A percentile compares a stretch with the other conserved stretches of the same genome.
Evolutionary conservation across 169 alveolate species (phyloP).

Genomic region (Babesia gibsoni): DNA sequence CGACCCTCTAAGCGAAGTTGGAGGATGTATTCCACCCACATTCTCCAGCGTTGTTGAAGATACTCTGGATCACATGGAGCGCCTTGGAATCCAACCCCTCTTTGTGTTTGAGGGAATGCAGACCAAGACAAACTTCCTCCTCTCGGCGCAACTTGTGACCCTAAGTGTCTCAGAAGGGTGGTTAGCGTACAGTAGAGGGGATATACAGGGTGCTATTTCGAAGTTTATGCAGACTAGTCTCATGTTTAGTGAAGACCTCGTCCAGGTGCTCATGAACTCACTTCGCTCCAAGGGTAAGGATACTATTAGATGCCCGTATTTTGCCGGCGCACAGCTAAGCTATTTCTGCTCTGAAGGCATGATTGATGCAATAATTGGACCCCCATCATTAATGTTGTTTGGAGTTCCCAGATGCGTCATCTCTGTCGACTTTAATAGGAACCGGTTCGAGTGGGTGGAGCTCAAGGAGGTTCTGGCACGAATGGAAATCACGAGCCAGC

Average conservation of each 20-base stretch:
- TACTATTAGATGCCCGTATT: conserved; percentile 71
- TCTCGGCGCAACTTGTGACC: conserved; percentile 53
- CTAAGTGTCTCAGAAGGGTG: conserved; percentile 53
- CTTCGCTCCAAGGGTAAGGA: conserved; percentile 63
- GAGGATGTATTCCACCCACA: conserved; percentile 39
- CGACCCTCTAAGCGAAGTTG: conserved; percentile 58
- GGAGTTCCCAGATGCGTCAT: conserved; percentile 64
- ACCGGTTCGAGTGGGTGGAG: conserved; percentile 54
- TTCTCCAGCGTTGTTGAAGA: conserved; percentile 34
- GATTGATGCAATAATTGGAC: conserved; percentile 65
- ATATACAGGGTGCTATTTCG: conserved; percentile 13
- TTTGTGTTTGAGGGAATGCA: conserved; percentile 64
- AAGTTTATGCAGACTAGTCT: conserved; percentile 35
- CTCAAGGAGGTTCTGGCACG: conserved; percentile 49
- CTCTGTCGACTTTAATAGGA: conserved; percentile 48
- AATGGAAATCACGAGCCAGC: conserved; percentile 63
- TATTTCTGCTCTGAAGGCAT: conserved; percentile 60
- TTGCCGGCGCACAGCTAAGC: conserved; percentile 70
- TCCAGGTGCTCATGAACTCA: conserved; percentile 60
- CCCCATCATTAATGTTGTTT: conserved; percentile 68
- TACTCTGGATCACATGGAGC: conserved; percentile 36
- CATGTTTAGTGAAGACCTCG: conserved; percentile 50
- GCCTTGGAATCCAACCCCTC: conserved; percentile 53
- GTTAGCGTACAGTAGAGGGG: conserved; percentile 44
- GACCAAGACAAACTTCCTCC: conserved; percentile 44